Evolutionary conservation across 1,284 basidiomycete genomes (phyloP).

Genomic region (Boletus chippewaensis): DNA sequence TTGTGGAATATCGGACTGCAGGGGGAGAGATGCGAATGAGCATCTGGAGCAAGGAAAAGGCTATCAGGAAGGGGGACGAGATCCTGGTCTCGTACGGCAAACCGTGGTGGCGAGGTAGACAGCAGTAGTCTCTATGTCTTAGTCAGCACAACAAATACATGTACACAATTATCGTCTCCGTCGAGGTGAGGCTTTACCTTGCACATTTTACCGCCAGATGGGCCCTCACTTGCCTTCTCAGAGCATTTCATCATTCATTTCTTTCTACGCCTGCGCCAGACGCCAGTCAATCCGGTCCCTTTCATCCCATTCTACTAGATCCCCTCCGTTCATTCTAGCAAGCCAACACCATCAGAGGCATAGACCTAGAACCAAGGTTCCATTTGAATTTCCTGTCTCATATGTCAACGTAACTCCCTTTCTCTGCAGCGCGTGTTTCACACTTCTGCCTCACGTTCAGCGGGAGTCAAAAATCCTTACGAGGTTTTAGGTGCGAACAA

Average conservation of each 20-base stretch:
- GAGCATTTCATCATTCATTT: constrained; percentile 51
- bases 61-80: constrained; percentile 77
- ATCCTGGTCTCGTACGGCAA: constrained; percentile 91
- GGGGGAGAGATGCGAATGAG: constrained; percentile 72
- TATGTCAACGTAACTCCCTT: constrained; percentile 14
- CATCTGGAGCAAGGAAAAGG: constrained; percentile 57
- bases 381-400: constrained; percentile 9
- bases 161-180: constrained; percentile 10
- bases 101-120: constrained; percentile 70
- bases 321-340: constrained; percentile 19
- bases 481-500: constrained; percentile 81
- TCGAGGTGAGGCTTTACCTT: not conserved
- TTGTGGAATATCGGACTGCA: constrained; percentile 51
- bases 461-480: constrained; percentile 84
- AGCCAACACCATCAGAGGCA: constrained; percentile 16
- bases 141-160: constrained; percentile 21
- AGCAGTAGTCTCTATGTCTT: constrained; percentile 4
- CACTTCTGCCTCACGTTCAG: constrained; percentile 49
- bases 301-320: constrained; percentile 35
- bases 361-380: constrained; percentile 23
- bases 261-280: constrained; percentile 48
- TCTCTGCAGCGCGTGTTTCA: constrained; percentile 66
- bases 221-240: constrained; percentile 43
- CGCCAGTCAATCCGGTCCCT: constrained; percentile 36
- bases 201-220: constrained; percentile 28